Percentiles rank a stretch among this genome's conserved stretches.
Evolutionary conservation across 2,329 filamentous ascomycete genomes (phyloP).

Genomic region (Apiospora arundinis): DNA sequence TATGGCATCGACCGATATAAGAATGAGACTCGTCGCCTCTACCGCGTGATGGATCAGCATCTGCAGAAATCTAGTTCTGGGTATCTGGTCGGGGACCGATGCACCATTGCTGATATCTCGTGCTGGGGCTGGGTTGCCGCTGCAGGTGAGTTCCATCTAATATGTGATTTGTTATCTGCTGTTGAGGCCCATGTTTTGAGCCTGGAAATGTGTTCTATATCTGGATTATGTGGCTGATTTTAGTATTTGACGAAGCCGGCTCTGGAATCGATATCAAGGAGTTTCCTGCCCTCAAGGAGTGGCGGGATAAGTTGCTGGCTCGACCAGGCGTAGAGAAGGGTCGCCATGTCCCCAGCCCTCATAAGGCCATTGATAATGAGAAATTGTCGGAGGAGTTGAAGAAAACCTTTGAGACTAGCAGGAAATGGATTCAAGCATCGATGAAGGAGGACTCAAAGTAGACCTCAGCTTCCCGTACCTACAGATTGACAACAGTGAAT

Average conservation of each 20-base stretch:
- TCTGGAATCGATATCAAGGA: neutral
- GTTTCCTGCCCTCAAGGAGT: neutral
- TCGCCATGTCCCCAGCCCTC: slow-evolving; percentile 66
- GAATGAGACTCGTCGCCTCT: slow-evolving; percentile 83
- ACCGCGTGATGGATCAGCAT: slow-evolving; percentile 77
- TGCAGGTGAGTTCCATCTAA: slow-evolving; percentile 47
- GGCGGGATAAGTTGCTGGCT: slow-evolving; percentile 37
- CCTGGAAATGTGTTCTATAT: no score
- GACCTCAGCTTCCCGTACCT: neutral
- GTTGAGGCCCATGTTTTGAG: no score
- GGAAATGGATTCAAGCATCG: slow-evolving; percentile 67
- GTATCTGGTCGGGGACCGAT: slow-evolving; percentile 70
- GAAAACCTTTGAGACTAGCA: slow-evolving; percentile 52
- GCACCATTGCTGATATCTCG: slow-evolving; percentile 80
- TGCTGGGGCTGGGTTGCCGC: slow-evolving; percentile 78
- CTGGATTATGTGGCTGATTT: no score
- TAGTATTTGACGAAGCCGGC: neutral
- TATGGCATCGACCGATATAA: slow-evolving; percentile 81
- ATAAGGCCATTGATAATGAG: slow-evolving; percentile 59
- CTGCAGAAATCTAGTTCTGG: slow-evolving; percentile 62
- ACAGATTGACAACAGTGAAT: neutral
- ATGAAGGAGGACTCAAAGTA: slow-evolving; percentile 65
- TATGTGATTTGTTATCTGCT: no score
- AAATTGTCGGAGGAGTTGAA: slow-evolving; percentile 53
- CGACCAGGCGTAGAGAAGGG: slow-evolving; percentile 57